Percentiles rank a stretch among this genome's conserved stretches.
phyloP scores from a whole-genome alignment of 495 filamentous ascomycete species.

The Xylaria intraflava region DNA sequence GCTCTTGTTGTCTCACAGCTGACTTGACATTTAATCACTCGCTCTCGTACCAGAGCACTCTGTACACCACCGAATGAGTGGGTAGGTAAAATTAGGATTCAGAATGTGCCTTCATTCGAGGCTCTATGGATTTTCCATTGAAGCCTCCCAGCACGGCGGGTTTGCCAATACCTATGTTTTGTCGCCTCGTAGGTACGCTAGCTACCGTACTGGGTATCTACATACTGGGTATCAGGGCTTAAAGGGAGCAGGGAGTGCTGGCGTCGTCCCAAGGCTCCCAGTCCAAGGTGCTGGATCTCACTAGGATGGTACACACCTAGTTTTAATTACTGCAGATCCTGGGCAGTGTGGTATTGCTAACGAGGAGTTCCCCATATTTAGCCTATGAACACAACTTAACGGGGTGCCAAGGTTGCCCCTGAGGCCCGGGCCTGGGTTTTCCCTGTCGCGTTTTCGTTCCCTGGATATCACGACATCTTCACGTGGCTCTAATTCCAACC shows the following conservation, averaged over 20 bases:
- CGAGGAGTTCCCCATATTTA: constrained; percentile 6
- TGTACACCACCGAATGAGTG: not conserved
- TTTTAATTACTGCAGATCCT: constrained; percentile 1
- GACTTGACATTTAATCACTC: too few relatives aligned
- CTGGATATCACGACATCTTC: constrained; percentile 12
- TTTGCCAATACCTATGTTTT: not conserved
- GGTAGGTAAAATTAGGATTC: too few relatives aligned
- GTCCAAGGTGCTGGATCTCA: constrained; percentile 12
- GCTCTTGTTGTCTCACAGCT: too few relatives aligned
- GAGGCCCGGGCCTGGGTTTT: constrained; percentile 1
- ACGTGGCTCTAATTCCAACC: constrained; percentile 9
- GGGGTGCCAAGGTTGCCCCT: constrained; percentile 12
- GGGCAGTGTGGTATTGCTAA: constrained; percentile 8
- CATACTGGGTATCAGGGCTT: too few relatives aligned
- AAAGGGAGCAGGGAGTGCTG: not conserved
- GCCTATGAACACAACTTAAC: too few relatives aligned
- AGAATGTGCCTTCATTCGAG: too few relatives aligned
- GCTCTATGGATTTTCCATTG: not conserved
- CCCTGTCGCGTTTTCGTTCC: constrained; percentile 7
- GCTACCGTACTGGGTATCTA: not conserved
- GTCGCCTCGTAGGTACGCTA: not conserved
- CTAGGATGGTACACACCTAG: not conserved
- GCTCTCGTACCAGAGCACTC: not conserved
- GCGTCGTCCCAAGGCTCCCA: not conserved
- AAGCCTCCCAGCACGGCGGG: not conserved